Percentiles rank a stretch among this genome's conserved stretches.
Evolutionary conservation across 768 basidiomycete genomes (phyloP).

Genomic region (Boletus reticulatus): DNA sequence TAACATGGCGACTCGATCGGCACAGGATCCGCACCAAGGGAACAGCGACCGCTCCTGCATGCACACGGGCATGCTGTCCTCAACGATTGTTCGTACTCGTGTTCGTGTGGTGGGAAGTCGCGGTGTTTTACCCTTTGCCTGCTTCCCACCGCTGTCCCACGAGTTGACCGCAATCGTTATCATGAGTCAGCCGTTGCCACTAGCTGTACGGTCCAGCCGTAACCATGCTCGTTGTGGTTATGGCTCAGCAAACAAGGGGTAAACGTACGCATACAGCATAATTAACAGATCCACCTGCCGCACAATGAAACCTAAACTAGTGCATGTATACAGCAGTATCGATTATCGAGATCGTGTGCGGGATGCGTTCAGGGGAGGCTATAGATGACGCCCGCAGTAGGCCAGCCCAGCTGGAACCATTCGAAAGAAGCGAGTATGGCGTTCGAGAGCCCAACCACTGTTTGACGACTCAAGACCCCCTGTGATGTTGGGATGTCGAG

Average conservation of each 20-base stretch:
- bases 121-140: slow-evolving; percentile 22
- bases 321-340: slow-evolving; percentile 54
- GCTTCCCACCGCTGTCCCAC: slow-evolving; percentile 9
- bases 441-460: slow-evolving; percentile 35
- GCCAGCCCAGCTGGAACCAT: slow-evolving; percentile 39
- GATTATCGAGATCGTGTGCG: slow-evolving; percentile 60
- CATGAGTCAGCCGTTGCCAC: slow-evolving; percentile 1
- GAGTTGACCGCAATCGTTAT: background rate
- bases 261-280: slow-evolving; percentile 57
- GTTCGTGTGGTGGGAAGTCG: slow-evolving; percentile 16
- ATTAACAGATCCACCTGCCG: slow-evolving; percentile 57
- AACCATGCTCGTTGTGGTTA: slow-evolving; percentile 24
- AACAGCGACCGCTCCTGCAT: slow-evolving; percentile 2
- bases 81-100: slow-evolving; percentile 5
- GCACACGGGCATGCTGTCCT: slow-evolving; percentile 13
- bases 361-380: slow-evolving; percentile 53
- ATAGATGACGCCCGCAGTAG: slow-evolving; percentile 47
- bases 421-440: slow-evolving; percentile 54
- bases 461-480: slow-evolving; percentile 62
- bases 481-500: slow-evolving; percentile 51
- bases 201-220: slow-evolving; percentile 22
- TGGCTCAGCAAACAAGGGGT: background rate
- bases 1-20: slow-evolving; percentile 14
- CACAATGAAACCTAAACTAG: slow-evolving; percentile 57
- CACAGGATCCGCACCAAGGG: slow-evolving; percentile 11